These are phyloP conservation scores for Penstemon eatonii DNA, from an alignment of 257 asterid species.

Conservation along the genomic window DNA sequence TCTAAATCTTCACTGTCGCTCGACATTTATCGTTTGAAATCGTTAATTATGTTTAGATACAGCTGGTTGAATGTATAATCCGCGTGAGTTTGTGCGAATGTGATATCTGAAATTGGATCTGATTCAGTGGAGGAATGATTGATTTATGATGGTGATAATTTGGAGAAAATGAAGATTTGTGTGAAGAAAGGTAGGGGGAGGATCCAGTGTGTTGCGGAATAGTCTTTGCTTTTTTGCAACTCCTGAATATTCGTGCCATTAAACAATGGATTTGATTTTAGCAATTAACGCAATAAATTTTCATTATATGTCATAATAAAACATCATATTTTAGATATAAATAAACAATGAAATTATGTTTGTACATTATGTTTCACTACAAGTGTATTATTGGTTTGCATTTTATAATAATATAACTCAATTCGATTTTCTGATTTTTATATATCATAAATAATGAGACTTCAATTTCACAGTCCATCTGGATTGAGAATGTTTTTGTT, in stretches of 20 bases:
- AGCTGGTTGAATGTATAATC: slow-evolving; percentile 1
- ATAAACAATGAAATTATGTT: no score
- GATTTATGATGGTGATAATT: slow-evolving; percentile 15
- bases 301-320: no score
- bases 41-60: slow-evolving; percentile 18
- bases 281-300: no score
- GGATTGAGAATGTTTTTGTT: no score
- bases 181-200: slow-evolving; percentile 28
- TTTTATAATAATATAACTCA: no score
- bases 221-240: background rate
- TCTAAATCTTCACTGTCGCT: slow-evolving; percentile 77
- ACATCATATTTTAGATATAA: no score
- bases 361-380: no score
- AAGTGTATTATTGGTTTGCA: no score
- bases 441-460: no score
- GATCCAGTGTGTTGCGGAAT: slow-evolving; percentile 30
- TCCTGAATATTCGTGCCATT: background rate
- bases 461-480: no score
- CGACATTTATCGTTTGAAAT: slow-evolving; percentile 49
- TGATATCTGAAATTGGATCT: slow-evolving; percentile 36
- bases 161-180: slow-evolving; percentile 15
- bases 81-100: slow-evolving; percentile 11
- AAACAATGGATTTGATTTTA: background rate
- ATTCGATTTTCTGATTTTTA: no score
- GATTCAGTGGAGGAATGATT: slow-evolving; percentile 19